Percentiles rank a stretch among this genome's conserved stretches.
These are phyloP conservation scores for Gossypium laxum DNA, from an alignment of 441 rosid genomes.

Conservation along the genomic window DNA sequence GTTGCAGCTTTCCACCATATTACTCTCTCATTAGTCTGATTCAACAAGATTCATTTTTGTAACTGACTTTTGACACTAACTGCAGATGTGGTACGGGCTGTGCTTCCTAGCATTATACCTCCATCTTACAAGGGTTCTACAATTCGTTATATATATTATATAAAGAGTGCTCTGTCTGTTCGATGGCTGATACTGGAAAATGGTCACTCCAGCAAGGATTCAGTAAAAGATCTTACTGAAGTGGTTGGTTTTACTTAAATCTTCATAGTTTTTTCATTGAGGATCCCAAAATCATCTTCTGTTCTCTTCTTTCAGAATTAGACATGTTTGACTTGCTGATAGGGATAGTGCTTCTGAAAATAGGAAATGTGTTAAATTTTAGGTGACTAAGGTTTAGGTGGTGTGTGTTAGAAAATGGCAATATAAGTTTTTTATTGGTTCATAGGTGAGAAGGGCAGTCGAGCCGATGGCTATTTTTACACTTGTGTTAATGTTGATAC, in stretches of 20 bases:
- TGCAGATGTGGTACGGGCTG: slow-evolving; percentile 63
- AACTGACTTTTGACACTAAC: slow-evolving; percentile 11
- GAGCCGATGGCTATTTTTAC: background rate
- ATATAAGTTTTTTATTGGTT: background rate
- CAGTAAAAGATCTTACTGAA: slow-evolving; percentile 38
- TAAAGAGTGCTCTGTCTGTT: slow-evolving; percentile 50
- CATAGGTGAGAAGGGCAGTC: background rate
- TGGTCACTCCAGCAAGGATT: slow-evolving; percentile 37
- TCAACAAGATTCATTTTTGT: background rate
- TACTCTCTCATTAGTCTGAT: background rate
- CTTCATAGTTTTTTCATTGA: background rate
- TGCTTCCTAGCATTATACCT: slow-evolving; percentile 63
- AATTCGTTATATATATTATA: slow-evolving; percentile 70
- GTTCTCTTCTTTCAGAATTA: background rate
- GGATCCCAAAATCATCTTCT: background rate
- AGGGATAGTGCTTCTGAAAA: slow-evolving; percentile 1
- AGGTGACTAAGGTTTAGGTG: background rate
- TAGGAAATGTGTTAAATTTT: background rate
- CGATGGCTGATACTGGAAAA: slow-evolving; percentile 58
- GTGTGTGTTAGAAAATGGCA: background rate
- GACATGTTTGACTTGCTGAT: background rate
- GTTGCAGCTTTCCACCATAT: background rate
- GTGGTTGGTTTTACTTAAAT: slow-evolving; percentile 46
- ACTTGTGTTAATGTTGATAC: background rate
- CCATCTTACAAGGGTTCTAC: slow-evolving; percentile 84